Percentiles rank a stretch among this genome's conserved stretches.
These are phyloP conservation scores for Coniochaeta sp. DNA, from an alignment of 2,329 filamentous ascomycete genomes.

Conservation along the genomic window DNA sequence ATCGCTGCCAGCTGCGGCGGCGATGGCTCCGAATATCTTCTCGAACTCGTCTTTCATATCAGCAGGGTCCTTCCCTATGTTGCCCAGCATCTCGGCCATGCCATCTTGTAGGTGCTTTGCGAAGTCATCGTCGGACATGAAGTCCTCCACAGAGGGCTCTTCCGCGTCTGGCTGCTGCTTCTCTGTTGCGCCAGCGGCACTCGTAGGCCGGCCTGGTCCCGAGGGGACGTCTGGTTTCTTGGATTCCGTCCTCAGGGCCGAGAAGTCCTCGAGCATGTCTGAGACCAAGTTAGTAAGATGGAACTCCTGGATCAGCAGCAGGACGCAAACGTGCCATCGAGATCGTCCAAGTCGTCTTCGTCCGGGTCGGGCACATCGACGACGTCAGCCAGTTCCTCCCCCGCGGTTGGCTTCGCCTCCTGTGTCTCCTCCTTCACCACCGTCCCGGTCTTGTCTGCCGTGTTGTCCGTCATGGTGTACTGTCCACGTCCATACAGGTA, in stretches of 20 bases:
- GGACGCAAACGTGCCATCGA: slow-evolving; percentile 60
- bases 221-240: slow-evolving; percentile 22
- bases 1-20: slow-evolving; percentile 38
- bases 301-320: background rate
- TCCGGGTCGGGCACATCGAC: slow-evolving; percentile 78
- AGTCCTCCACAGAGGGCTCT: slow-evolving; percentile 26
- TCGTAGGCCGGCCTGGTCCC: slow-evolving; percentile 13
- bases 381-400: slow-evolving; percentile 18
- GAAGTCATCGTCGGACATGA: slow-evolving; percentile 67
- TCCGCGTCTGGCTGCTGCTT: slow-evolving; percentile 9
- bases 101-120: slow-evolving; percentile 80
- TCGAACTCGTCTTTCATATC: slow-evolving; percentile 78
- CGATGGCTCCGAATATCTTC: slow-evolving; percentile 66
- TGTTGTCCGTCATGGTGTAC: background rate
- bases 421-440: background rate
- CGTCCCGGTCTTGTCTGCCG: background rate
- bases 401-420: background rate
- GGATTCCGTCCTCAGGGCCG: slow-evolving; percentile 50
- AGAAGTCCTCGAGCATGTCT: slow-evolving; percentile 94
- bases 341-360: slow-evolving; percentile 83
- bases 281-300: background rate
- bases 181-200: slow-evolving; percentile 10
- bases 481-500: background rate
- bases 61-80: slow-evolving; percentile 52
- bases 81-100: slow-evolving; percentile 77